These are phyloP conservation scores for Collariella sp. DNA, from an alignment of 495 filamentous ascomycete species.

Conservation along the genomic window DNA sequence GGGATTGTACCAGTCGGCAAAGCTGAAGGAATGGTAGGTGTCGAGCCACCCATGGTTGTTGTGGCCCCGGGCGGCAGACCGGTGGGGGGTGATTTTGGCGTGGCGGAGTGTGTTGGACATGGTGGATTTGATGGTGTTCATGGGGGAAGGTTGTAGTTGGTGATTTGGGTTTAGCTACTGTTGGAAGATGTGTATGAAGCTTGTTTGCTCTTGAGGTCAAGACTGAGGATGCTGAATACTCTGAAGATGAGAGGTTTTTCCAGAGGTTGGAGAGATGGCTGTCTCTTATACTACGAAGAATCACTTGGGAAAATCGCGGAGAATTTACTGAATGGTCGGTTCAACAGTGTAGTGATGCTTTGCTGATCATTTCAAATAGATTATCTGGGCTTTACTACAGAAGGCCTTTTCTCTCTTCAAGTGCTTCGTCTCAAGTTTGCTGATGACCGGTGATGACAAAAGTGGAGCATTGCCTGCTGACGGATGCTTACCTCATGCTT, in stretches of 20 bases:
- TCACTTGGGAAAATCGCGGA: background rate
- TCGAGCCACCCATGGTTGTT: constrained; percentile 78
- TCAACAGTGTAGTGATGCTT: background rate
- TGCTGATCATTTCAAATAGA: constrained; percentile 7
- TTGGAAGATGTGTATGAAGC: constrained; percentile 3
- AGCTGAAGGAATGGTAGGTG: constrained; percentile 74
- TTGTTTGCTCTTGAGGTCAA: background rate
- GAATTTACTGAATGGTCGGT: background rate
- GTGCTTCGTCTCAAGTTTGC: background rate
- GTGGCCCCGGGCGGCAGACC: constrained; percentile 57
- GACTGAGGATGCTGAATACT: background rate
- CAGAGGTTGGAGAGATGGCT: background rate
- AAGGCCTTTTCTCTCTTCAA: background rate
- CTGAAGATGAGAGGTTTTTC: background rate
- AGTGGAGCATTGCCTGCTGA: constrained; percentile 9
- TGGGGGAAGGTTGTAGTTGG: background rate
- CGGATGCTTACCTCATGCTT: constrained; percentile 13
- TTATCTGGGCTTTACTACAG: background rate
- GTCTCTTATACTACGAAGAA: background rate
- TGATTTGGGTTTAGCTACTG: no score
- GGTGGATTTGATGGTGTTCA: constrained; percentile 25
- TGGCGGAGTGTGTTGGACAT: constrained; percentile 52
- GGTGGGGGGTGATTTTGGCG: constrained; percentile 55
- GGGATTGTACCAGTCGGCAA: constrained; percentile 65
- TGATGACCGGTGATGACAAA: background rate